Evolutionary conservation across 192 early-diverging fungal species (phyloP).

Genomic region (Coemansia sp.): DNA sequence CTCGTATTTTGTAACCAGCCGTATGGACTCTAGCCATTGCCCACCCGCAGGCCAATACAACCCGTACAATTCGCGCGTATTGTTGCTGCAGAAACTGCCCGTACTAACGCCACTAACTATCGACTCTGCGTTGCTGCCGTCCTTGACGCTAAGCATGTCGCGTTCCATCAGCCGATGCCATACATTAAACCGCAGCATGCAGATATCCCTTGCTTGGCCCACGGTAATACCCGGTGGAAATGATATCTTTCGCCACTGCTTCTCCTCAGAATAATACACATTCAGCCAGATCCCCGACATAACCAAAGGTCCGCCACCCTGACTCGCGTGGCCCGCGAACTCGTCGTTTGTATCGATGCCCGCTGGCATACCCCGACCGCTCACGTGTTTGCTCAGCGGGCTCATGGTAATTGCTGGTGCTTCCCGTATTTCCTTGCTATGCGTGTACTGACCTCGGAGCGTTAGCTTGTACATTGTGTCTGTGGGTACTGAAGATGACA

Average conservation of each 20-base stretch:
- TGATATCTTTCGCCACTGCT: conserved; percentile 22
- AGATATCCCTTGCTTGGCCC: conserved; percentile 51
- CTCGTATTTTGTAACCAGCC: conserved; percentile 22
- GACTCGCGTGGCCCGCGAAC: background rate
- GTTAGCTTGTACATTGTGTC: conserved; percentile 29
- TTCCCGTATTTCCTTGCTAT: background rate
- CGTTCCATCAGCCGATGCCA: conserved; percentile 41
- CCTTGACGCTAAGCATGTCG: conserved; percentile 6
- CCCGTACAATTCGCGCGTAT: conserved; percentile 34
- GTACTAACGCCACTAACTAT: background rate
- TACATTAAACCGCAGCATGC: conserved; percentile 51
- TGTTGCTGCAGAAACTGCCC: background rate
- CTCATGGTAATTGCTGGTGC: background rate
- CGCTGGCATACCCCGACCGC: background rate
- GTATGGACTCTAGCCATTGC: conserved; percentile 42
- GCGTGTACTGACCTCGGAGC: conserved; percentile 8
- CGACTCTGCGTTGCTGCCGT: conserved; percentile 4
- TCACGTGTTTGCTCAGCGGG: background rate
- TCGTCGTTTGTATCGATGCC: conserved; percentile 6
- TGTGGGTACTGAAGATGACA: conserved; percentile 14
- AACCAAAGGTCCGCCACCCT: background rate
- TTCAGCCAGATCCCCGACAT: conserved; percentile 16
- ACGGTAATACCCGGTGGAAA: conserved; percentile 49
- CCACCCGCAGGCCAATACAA: conserved; percentile 41
- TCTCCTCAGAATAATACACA: conserved; percentile 39